Evolutionary conservation across 192 early-diverging fungal genomes (phyloP).

Genomic region (Piromyces finnis): DNA sequence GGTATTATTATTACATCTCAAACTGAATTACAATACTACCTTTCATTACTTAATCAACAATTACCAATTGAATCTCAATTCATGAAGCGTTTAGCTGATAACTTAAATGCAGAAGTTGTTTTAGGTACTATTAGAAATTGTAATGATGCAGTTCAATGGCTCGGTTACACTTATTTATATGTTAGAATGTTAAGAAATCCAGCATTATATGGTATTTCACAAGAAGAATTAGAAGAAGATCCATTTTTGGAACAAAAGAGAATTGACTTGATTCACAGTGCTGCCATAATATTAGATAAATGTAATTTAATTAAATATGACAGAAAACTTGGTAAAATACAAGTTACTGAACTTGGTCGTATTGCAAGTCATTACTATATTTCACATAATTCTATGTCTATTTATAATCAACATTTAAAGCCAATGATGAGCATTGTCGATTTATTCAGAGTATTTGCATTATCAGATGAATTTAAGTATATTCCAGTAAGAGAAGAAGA

Average conservation of each 20-base stretch:
- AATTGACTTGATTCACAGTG: slow-evolving; percentile 75
- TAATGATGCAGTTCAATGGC: slow-evolving; percentile 89
- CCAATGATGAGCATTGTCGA: slow-evolving; percentile 81
- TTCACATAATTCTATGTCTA: slow-evolving; percentile 74
- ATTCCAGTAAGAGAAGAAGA: slow-evolving; percentile 90
- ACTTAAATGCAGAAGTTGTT: slow-evolving; percentile 91
- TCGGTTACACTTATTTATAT: slow-evolving; percentile 88
- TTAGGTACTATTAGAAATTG: slow-evolving; percentile 78
- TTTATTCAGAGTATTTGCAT: slow-evolving; percentile 73
- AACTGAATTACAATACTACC: slow-evolving; percentile 80
- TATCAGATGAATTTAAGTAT: slow-evolving; percentile 80
- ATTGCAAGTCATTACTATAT: slow-evolving; percentile 97
- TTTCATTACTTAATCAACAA: slow-evolving; percentile 87
- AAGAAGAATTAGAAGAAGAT: slow-evolving; percentile 57
- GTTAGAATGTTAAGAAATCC: slow-evolving; percentile 92
- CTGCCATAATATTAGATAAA: slow-evolving; percentile 72
- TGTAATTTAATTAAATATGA: slow-evolving; percentile 90
- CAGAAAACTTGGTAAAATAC: slow-evolving; percentile 70
- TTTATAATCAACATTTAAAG: slow-evolving; percentile 82
- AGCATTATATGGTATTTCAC: slow-evolving; percentile 56
- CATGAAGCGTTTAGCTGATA: slow-evolving; percentile 65
- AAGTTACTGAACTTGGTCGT: slow-evolving; percentile 77
- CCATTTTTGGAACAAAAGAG: slow-evolving; percentile 67
- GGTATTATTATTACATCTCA: slow-evolving; percentile 95
- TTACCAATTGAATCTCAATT: slow-evolving; percentile 96